Conservation (phyloP, 139 green algal genomes). For the Edaphochlamys debaryana region DNA sequence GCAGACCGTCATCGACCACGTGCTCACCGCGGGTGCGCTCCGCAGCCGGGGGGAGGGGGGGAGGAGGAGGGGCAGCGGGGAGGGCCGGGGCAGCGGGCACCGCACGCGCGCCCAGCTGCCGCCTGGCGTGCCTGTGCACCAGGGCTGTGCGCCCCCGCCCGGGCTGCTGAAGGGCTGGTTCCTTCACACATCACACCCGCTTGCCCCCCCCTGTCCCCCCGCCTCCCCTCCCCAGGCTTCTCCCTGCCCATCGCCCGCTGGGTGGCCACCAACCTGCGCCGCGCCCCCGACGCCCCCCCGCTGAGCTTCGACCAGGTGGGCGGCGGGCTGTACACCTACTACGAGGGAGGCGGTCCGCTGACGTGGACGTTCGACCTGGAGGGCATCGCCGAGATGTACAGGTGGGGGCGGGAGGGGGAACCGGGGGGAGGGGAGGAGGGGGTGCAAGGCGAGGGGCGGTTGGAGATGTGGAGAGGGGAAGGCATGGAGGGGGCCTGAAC, state of each 20-base stretch:
- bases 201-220: background rate
- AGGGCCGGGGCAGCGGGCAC: too few species aligned
- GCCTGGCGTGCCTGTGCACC: too few species aligned
- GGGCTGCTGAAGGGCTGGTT: too few species aligned
- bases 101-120: too few species aligned
- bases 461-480: too few species aligned
- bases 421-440: background rate
- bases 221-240: constrained; percentile 58
- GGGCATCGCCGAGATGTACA: constrained; percentile 53
- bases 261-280: constrained; percentile 89
- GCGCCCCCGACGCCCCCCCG: background rate
- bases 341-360: constrained; percentile 35
- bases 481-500: too few species aligned
- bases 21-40: background rate
- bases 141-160: too few species aligned
- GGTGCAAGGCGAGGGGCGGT: background rate
- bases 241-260: constrained; percentile 66
- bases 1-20: constrained; percentile 62
- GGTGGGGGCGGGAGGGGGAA: background rate
- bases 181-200: background rate
- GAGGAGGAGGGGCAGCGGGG: too few species aligned
- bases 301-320: too few species aligned
- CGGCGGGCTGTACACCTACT: background rate
- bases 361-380: constrained; percentile 91
- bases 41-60: background rate